Conservation (phyloP, 2,329 filamentous ascomycete genomes). For the Botrytis tulipae region DNA sequence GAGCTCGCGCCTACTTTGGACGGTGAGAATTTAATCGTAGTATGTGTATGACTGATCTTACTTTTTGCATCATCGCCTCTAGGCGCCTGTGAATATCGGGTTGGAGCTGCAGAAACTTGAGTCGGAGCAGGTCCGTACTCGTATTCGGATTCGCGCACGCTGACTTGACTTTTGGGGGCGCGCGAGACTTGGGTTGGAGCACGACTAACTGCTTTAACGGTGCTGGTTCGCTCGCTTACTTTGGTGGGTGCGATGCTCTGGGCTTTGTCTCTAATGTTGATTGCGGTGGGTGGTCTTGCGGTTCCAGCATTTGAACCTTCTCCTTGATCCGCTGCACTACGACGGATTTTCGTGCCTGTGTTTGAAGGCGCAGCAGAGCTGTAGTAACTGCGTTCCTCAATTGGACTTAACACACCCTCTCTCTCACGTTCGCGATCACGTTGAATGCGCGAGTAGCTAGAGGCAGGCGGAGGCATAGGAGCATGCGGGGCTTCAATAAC, state of each 20-base stretch:
- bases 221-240: conserved; percentile 3
- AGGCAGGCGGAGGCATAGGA: conserved; percentile 16
- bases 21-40: conserved; percentile 15
- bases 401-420: neutral
- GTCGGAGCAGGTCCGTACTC: conserved; percentile 3
- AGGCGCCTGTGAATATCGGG: too few relatives aligned
- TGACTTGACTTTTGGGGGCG: neutral
- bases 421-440: conserved; percentile 15
- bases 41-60: conserved; percentile 8
- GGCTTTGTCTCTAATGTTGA: conserved; percentile 1
- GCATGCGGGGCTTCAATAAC: conserved; percentile 15
- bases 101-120: neutral
- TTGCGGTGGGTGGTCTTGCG: conserved; percentile 11
- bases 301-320: conserved; percentile 16
- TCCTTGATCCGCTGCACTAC: neutral
- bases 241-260: conserved; percentile 4
- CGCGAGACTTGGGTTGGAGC: neutral
- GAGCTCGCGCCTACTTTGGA: neutral
- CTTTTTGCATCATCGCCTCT: conserved; percentile 4
- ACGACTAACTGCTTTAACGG: conserved; percentile 9
- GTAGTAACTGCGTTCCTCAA: conserved; percentile 17
- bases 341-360: conserved; percentile 2
- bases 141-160: conserved; percentile 7
- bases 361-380: neutral
- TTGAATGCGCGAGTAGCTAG: conserved; percentile 6